Percentiles rank a stretch among this genome's conserved stretches.
Evolutionary conservation across 805 yeast genomes (phyloP).

Genomic region (Kluyveromyces siamensis): DNA sequence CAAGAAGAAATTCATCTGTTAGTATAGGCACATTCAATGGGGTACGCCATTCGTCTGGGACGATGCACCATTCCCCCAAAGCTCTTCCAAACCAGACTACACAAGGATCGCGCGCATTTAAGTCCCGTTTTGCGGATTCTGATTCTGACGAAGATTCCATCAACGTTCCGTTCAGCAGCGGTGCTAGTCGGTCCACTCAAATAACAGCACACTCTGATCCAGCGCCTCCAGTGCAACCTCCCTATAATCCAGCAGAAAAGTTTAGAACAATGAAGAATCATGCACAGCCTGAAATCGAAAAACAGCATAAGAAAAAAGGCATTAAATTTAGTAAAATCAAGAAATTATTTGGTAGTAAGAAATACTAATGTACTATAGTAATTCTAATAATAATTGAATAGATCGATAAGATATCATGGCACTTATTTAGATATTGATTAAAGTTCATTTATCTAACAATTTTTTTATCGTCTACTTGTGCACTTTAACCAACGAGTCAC

Average conservation of each 20-base stretch:
- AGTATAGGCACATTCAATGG: not conserved
- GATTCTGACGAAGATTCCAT: constrained; percentile 45
- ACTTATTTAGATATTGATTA: not conserved
- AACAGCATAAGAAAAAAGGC: constrained; percentile 18
- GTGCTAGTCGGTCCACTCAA: constrained; percentile 9
- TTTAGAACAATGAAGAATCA: not conserved
- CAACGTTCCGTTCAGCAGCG: constrained; percentile 8
- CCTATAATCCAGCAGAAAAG: constrained; percentile 1
- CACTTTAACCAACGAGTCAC: constrained; percentile 13
- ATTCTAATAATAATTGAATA: no score
- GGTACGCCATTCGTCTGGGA: not conserved
- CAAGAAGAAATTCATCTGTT: not conserved
- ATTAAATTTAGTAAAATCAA: constrained; percentile 31
- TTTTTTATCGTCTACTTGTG: not conserved
- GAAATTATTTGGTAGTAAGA: constrained; percentile 33
- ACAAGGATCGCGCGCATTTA: constrained; percentile 23
- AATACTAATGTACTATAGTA: constrained; percentile 3
- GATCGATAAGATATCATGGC: not conserved
- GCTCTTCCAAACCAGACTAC: not conserved
- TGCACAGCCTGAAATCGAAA: constrained; percentile 1
- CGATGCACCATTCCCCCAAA: not conserved
- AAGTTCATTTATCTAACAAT: not conserved
- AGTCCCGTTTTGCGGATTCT: constrained; percentile 54
- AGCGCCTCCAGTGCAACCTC: constrained; percentile 4
- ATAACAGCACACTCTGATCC: constrained; percentile 3